Base-by-base conservation (phyloP, 83 land plant genomes). In the Isoetes engelmannii region DNA sequence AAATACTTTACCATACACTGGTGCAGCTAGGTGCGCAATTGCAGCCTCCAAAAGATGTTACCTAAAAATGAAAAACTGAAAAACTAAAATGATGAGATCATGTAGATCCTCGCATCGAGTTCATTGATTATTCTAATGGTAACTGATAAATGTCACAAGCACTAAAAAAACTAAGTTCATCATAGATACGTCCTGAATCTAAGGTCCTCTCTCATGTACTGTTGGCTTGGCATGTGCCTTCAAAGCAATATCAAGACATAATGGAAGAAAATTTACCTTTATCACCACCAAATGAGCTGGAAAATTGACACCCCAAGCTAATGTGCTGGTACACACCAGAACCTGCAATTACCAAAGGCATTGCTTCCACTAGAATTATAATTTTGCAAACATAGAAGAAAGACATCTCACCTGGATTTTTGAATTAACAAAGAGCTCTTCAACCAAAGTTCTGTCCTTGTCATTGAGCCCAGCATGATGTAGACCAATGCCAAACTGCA, bases 391-490 rank as follows among this genome's bases (percentile, higher is more conserved):
- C 17, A 51, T 1, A 51, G 17, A 51, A 12, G 55, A 51, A 51
- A 51, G 17, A 51, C 15, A 12, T 12, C 17, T 0, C 20, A 85
- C 99, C 99, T 94, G 99, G 64, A 94, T 94, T 74, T 86, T 94
- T 72, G 82, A 86, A 76, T 90, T 90, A 50, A 83, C 73, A 67
- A 94, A 94, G 10, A 88, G 84, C 67, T 90, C 99, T 71, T 94
- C 99, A 80, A 90, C 96, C 44, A 88, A 69, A 70, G 92, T 79
- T 58, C 99, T 80, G 50, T 94, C 97, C 46, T 77, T 74, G 70
- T 94, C 97, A 74, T 88, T 90, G 59, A 94, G 69, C 47, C 99
- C 96, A 53, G 99, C 99, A 84, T 94, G 99, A 64, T 90, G 99
- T 63, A 94, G 72, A 48, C 97, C 97, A 75, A 94, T 86, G 6